Evolutionary conservation across 148 eudicot genomes (phyloP), one percentile per base, ranked within the genome.

Genomic region (Heliamphora exappendiculata): DNA sequence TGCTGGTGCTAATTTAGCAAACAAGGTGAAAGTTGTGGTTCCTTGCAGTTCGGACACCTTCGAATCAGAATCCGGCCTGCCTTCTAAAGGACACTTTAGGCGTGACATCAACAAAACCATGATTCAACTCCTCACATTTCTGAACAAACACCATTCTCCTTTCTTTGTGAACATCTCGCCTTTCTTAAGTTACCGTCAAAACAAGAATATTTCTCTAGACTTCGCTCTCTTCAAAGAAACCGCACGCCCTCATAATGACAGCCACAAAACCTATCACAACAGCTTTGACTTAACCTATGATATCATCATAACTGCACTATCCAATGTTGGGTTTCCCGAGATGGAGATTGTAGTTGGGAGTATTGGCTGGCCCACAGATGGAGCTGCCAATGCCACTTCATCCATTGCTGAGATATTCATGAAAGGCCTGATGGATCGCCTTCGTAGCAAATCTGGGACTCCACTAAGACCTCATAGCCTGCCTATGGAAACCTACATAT

Each of bases 361-460:
- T 82, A 91, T 91, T 16, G 98, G 98, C 54, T 94, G 97, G 98
- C 98, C 98, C 16, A 91, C 98, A 1, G 97, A 94, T 67, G 98
- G 98, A 79, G 86, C 85, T 33, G 58, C 82, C 63, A 86, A 85
- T 60, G 97, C 98, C 71, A 91, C 87, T 49, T 84, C 90, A 65
- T 83, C 91, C 20, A 77, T 75, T 37, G 95, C 97, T 7, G 86
- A 84, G 65, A 80, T 71, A 67, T 90, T 94, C 85, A 84, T 85
- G 78, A 89, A 84, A 67, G 87, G 85, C 50, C 81, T 94, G 28
- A 71, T 84, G 67, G 80, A 57, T 65, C 93, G 87, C 73, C 86
- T 94, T 33, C 83, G 67, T 14, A 77, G 74, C 54, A 85, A 81
- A 63, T 69, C 88, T 59, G 94, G 93, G 73, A 90, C 93, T 58